These are phyloP conservation scores for Ceratobasidium sp. DNA, from an alignment of 1,284 basidiomycete genomes.

Conservation along the genomic window DNA sequence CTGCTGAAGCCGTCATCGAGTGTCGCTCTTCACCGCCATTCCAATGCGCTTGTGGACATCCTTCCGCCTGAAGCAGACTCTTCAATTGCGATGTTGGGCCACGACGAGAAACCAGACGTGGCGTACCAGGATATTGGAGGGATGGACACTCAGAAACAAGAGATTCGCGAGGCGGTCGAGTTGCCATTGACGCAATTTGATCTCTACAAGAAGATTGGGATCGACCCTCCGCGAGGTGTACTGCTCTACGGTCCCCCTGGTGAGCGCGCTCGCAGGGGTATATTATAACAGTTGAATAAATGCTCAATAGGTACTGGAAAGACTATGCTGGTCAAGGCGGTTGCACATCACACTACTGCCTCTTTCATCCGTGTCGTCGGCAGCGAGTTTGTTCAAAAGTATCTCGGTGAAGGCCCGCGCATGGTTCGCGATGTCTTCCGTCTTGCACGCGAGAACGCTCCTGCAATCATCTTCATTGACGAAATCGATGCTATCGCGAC, in stretches of 20 bases:
- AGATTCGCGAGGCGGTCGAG: constrained; percentile 98
- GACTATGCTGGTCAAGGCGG: constrained; percentile 99
- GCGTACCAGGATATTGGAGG: constrained; percentile 92
- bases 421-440: constrained; percentile 99
- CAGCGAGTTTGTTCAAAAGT: constrained; percentile 99
- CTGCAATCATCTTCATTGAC: constrained; percentile 99
- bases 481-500: constrained; percentile 99
- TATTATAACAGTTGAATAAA: constrained; percentile 7
- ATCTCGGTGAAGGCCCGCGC: constrained; percentile 97
- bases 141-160: constrained; percentile 98
- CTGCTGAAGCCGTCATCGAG: constrained; percentile 96
- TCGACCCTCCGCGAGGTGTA: constrained; percentile 96
- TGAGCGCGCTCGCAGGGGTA: constrained; percentile 51
- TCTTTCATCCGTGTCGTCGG: constrained; percentile 98
- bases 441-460: constrained; percentile 94
- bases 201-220: constrained; percentile 99
- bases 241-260: constrained; percentile 93
- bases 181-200: constrained; percentile 98
- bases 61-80: constrained; percentile 98
- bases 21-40: constrained; percentile 97
- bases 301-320: constrained; percentile 85
- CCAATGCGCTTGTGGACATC: constrained; percentile 98
- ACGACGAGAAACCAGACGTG: constrained; percentile 94
- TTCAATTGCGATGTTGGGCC: constrained; percentile 90
- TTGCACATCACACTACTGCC: constrained; percentile 96